A percentile compares a stretch with the other conserved stretches of the same genome.
These are phyloP conservation scores for Apiospora phragmitis DNA, from an alignment of 2,329 filamentous ascomycete genomes.

Conservation along the genomic window DNA sequence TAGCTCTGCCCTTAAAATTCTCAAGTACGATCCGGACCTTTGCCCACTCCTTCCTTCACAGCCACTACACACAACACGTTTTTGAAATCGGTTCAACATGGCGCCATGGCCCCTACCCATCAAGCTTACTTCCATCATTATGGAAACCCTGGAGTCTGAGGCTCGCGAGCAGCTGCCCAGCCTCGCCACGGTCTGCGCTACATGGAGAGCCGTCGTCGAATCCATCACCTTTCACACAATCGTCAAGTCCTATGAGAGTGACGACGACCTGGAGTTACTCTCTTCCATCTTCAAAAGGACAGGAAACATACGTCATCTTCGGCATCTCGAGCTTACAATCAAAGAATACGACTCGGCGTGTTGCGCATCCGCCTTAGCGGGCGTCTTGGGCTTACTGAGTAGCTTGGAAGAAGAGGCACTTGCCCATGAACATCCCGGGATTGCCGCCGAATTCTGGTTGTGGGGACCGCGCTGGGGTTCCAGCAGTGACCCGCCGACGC, in stretches of 20 bases:
- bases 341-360: not conserved
- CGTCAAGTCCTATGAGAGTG: not conserved
- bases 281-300: not conserved
- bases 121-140: not conserved
- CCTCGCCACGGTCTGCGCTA: not conserved
- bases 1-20: too few relatives aligned
- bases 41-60: too few relatives aligned
- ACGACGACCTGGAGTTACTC: not conserved
- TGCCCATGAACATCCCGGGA: not conserved
- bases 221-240: not conserved
- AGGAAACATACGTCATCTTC: not conserved
- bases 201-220: not conserved
- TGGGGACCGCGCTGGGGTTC: not conserved
- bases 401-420: not conserved
- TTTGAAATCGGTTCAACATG: not conserved
- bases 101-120: not conserved
- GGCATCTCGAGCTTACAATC: not conserved
- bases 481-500: not conserved
- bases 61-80: too few relatives aligned
- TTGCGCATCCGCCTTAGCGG: not conserved
- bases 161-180: not conserved
- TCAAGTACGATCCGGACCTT: too few relatives aligned
- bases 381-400: not conserved
- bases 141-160: not conserved
- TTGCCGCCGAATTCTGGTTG: fast-evolving